Evolutionary conservation across 2,329 filamentous ascomycete genomes (phyloP).

Genomic region (Mycosphaerella sp.): DNA sequence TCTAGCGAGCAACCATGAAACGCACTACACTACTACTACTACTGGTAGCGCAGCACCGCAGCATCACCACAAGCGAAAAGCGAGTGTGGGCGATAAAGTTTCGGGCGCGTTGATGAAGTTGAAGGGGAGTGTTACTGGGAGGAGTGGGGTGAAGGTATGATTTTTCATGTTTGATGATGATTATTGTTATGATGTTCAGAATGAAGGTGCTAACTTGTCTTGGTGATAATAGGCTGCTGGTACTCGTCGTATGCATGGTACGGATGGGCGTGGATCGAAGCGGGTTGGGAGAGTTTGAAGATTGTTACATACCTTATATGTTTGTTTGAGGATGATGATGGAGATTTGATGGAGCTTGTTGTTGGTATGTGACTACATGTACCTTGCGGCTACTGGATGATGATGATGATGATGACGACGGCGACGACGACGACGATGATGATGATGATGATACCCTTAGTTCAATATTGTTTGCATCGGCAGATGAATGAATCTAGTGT

Average conservation of each 20-base stretch:
- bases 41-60: slow-evolving; percentile 37
- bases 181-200: not conserved
- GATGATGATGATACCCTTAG: too few relatives aligned
- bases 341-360: not conserved
- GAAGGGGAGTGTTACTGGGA: slow-evolving; percentile 61
- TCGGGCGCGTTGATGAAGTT: slow-evolving; percentile 69
- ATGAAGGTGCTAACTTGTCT: slow-evolving; percentile 13
- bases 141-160: slow-evolving; percentile 63
- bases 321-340: too few relatives aligned
- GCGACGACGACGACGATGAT: too few relatives aligned
- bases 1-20: slow-evolving; percentile 23
- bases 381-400: too few relatives aligned
- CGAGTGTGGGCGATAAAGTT: slow-evolving; percentile 67
- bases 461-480: too few relatives aligned
- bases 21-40: slow-evolving; percentile 20
- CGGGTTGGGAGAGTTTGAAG: not conserved
- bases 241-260: slow-evolving; percentile 34
- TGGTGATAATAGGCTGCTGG: slow-evolving; percentile 28
- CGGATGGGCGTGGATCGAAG: slow-evolving; percentile 29
- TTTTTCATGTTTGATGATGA: not conserved
- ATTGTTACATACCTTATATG: too few relatives aligned
- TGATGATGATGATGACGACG: too few relatives aligned
- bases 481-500: too few relatives aligned
- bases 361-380: not conserved
- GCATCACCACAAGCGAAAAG: slow-evolving; percentile 63